Conservation (phyloP, 163 green algal species). For the Smithsoniella earleae region DNA sequence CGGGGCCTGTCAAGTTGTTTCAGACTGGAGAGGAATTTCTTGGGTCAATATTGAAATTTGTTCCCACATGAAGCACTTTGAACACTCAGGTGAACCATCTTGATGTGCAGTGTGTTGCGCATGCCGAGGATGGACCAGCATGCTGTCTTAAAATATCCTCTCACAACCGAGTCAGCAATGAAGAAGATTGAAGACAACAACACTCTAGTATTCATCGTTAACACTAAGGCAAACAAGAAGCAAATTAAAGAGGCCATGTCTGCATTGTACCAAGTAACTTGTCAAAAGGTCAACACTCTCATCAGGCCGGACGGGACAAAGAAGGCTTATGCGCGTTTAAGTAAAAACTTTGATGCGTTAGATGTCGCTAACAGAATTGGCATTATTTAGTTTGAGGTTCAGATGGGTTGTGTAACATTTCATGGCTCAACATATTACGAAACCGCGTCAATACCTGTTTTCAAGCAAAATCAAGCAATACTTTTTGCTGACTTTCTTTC, state of each 20-base stretch:
- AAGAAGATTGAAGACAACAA: constrained; percentile 99
- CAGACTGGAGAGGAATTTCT: too few species aligned
- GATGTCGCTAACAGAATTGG: constrained; percentile 99
- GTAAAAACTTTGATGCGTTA: constrained; percentile 89
- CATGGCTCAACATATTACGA: neutral
- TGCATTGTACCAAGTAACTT: constrained; percentile 95
- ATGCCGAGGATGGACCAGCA: constrained; percentile 75
- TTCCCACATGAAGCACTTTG: too few species aligned
- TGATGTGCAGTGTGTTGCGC: constrained; percentile 51
- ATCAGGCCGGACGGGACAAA: constrained; percentile 93
- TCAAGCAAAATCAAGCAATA: neutral
- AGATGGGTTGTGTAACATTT: constrained; percentile 1
- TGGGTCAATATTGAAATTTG: too few species aligned
- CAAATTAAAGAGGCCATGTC: constrained; percentile 89
- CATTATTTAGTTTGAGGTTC: constrained; percentile 77
- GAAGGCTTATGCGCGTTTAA: constrained; percentile 95
- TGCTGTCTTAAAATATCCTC: constrained; percentile 87
- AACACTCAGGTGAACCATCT: too few species aligned
- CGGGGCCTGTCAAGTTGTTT: too few species aligned
- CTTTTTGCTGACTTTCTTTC: neutral
- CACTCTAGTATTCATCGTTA: constrained; percentile 94
- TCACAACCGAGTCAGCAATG: constrained; percentile 99
- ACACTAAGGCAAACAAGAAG: constrained; percentile 76
- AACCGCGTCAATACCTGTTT: neutral
- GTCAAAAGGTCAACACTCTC: constrained; percentile 98